Evolutionary conservation across 2,329 filamentous ascomycete genomes (phyloP).

Genomic region (Fusarium fujikuroi): DNA sequence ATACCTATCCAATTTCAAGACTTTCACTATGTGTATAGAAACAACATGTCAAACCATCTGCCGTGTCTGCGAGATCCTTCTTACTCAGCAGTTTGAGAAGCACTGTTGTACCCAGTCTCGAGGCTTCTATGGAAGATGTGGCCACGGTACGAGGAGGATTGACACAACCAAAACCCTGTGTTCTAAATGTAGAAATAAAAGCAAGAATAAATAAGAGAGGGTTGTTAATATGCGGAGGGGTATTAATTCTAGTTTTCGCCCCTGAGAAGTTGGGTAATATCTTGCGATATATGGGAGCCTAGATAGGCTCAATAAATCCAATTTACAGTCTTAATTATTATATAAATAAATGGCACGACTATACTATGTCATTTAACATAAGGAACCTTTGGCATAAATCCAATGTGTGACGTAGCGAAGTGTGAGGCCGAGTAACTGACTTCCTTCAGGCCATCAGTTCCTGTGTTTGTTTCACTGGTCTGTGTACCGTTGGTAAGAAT

Average conservation of each 20-base stretch:
- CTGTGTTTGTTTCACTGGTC: not conserved
- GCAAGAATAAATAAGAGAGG: not conserved
- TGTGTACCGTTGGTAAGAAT: accelerated
- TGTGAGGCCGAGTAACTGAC: not conserved
- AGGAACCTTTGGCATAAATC: accelerated
- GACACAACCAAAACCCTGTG: not conserved
- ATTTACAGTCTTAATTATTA: accelerated
- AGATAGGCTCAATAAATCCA: accelerated
- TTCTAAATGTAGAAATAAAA: not conserved
- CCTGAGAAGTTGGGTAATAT: accelerated
- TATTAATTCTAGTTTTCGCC: accelerated
- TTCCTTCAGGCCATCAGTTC: not conserved
- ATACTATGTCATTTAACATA: accelerated
- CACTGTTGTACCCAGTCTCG: not conserved
- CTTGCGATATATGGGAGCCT: accelerated
- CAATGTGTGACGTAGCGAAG: accelerated
- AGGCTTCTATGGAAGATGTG: not conserved
- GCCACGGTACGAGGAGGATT: not conserved
- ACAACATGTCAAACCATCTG: not conserved
- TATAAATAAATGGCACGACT: accelerated
- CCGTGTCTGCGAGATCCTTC: not conserved
- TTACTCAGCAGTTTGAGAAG: not conserved
- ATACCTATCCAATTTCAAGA: accelerated
- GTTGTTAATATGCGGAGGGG: accelerated
- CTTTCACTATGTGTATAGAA: not conserved